Percentiles rank a stretch among this genome's conserved stretches.
These are phyloP conservation scores for Eucalyptus coolabah DNA, from an alignment of 345 rosid species.

Conservation along the genomic window DNA sequence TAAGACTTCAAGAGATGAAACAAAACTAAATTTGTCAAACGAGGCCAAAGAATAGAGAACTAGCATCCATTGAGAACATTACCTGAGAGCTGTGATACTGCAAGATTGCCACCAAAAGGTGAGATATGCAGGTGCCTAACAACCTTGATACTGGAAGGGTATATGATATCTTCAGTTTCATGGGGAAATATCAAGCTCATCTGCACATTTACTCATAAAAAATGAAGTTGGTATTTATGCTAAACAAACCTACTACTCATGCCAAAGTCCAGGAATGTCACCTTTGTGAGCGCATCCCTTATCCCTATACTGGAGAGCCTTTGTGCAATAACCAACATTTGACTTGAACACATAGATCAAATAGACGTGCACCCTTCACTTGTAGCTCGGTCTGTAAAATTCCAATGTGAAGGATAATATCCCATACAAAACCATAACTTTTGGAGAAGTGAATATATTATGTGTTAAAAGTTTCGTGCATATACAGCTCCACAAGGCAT, in stretches of 20 bases:
- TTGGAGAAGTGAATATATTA: too few species aligned
- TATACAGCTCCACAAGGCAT: background rate
- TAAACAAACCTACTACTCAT: background rate
- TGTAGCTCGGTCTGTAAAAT: background rate
- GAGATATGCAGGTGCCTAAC: conserved; percentile 66
- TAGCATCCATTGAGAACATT: background rate
- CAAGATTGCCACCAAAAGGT: conserved; percentile 37
- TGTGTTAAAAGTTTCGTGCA: background rate
- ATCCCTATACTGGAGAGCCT: conserved; percentile 27
- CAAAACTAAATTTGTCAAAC: background rate
- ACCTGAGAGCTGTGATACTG: conserved; percentile 35
- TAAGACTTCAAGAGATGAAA: conserved; percentile 29
- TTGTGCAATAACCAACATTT: too few species aligned
- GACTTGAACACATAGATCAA: too few species aligned
- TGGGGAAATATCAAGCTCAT: conserved; percentile 48
- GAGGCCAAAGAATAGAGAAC: background rate
- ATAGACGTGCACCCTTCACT: too few species aligned
- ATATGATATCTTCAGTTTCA: conserved; percentile 21
- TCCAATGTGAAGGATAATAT: background rate
- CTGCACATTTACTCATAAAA: conserved; percentile 11
- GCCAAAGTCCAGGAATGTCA: conserved; percentile 10
- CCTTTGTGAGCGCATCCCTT: conserved; percentile 51
- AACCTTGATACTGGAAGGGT: conserved; percentile 22
- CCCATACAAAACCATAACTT: background rate
- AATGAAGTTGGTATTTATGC: background rate